Base-by-base conservation (phyloP, 2,329 filamentous ascomycete genomes). In the Albifimbria verrucaria region DNA sequence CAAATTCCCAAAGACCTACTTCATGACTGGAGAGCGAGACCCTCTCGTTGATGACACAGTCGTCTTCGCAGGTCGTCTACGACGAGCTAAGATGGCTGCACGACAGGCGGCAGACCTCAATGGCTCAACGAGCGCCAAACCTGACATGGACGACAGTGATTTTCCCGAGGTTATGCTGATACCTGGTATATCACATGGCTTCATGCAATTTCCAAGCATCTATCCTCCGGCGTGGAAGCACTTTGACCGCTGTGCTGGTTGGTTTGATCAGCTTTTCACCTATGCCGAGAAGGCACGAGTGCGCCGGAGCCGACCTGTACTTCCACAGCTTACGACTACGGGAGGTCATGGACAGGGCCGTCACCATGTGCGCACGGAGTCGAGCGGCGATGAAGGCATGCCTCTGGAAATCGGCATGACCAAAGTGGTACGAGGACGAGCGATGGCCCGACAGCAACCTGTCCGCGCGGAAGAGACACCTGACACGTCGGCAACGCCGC, bases 11-110 rank as follows among this genome's bases (percentile, higher is more conserved):
- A 96, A 95, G 68, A 94, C 89, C 0, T 96, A 93, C 68, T 92
- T 99, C 63, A 76, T 97, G 50, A 97, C 94, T 0, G 94, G 94
- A 48, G 94, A 99, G 73, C 87, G 93, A 25, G 94, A 99, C 66
- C 94, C 94, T 0, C 75, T 99, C 0, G 94, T 97, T 0, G 94
- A 99, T 65, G 94, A 99, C 68, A 99, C 94, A 0, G 91, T 97
- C 47, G 92, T 99, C 56, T 97, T 99, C 64, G 92, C 94, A 0
- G 94, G 93, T 0, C 79, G 93, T 0, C 71, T 99, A n/a, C 80
- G 92, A 7, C 85, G 92, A 56, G 90, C 92, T 2, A 96, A 87
- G 65, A 81, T 83, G 20, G 79, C 79, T 0, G 74, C 68, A 57
- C 50, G 45, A 51, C 55, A 26, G 55, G 46, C 20, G 54, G 43